These are phyloP conservation scores for Aspergillus oerlinghausenensis DNA, from an alignment of 2,329 filamentous ascomycete genomes.

Conservation along the genomic window DNA sequence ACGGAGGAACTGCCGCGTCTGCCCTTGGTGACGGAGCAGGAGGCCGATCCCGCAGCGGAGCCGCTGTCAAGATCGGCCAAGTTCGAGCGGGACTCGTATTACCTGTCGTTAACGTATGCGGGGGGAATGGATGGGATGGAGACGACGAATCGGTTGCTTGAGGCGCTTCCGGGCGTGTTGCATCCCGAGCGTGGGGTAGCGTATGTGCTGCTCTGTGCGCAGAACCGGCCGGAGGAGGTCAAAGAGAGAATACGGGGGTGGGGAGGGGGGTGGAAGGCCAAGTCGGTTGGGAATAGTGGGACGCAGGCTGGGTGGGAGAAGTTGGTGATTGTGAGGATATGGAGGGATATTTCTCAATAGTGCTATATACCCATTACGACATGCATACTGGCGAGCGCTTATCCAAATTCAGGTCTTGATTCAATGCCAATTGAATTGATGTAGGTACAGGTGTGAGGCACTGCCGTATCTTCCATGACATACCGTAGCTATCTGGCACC, in stretches of 20 bases:
- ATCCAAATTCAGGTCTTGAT: too few relatives aligned
- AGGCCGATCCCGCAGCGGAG: slow-evolving; percentile 23
- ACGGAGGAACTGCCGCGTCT: slow-evolving; percentile 66
- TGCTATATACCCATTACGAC: neutral
- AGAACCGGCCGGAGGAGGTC: slow-evolving; percentile 78
- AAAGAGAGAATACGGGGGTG: slow-evolving; percentile 58
- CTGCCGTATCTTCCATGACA: neutral
- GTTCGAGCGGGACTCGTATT: slow-evolving; percentile 77
- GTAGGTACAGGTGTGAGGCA: neutral
- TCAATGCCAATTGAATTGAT: neutral
- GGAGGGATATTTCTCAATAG: slow-evolving; percentile 46
- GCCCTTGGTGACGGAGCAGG: slow-evolving; percentile 24
- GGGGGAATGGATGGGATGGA: slow-evolving; percentile 92
- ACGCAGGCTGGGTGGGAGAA: slow-evolving; percentile 92
- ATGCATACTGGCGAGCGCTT: neutral
- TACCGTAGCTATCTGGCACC: neutral
- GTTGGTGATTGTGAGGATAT: slow-evolving; percentile 82
- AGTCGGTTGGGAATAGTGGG: slow-evolving; percentile 77
- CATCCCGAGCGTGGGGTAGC: slow-evolving; percentile 66
- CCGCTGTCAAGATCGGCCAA: slow-evolving; percentile 28
- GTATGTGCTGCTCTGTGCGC: slow-evolving; percentile 83
- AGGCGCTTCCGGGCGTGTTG: slow-evolving; percentile 62
- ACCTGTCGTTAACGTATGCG: slow-evolving; percentile 82
- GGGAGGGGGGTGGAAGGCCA: slow-evolving; percentile 64
- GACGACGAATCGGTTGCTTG: slow-evolving; percentile 75